These are phyloP conservation scores for Termitomyces sp. DNA, from an alignment of 768 basidiomycete genomes.

Conservation along the genomic window DNA sequence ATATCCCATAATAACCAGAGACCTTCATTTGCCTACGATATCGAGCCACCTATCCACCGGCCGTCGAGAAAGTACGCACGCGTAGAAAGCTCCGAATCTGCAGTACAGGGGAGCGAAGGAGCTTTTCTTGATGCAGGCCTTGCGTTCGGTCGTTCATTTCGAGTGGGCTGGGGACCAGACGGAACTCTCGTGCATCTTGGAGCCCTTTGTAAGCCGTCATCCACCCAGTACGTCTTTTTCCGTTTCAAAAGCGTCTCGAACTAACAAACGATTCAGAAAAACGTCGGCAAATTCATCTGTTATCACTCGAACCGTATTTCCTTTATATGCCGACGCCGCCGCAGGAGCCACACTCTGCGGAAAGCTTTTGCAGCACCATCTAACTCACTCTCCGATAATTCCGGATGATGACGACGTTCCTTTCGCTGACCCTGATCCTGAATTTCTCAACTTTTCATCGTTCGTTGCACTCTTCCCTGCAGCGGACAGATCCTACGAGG, in stretches of 20 bases:
- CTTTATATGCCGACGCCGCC: conserved; percentile 32
- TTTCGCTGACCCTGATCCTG: conserved; percentile 57
- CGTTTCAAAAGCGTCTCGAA: background rate
- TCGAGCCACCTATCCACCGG: conserved; percentile 62
- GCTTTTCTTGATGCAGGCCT: conserved; percentile 79
- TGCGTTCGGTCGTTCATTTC: conserved; percentile 81
- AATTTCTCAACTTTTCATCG: conserved; percentile 70
- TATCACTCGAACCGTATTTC: conserved; percentile 49
- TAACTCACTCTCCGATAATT: conserved; percentile 68
- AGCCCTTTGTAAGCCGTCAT: conserved; percentile 58
- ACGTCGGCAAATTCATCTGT: conserved; percentile 60
- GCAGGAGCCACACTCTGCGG: conserved; percentile 41
- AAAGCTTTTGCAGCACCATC: conserved; percentile 74
- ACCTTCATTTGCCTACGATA: conserved; percentile 73
- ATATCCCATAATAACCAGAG: conserved; percentile 42
- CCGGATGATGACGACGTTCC: conserved; percentile 70
- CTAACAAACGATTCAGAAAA: conserved; percentile 32
- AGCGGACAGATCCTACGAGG: conserved; percentile 70
- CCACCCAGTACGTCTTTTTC: conserved; percentile 44
- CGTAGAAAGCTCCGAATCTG: conserved; percentile 65
- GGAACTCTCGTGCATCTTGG: conserved; percentile 77
- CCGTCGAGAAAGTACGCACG: conserved; percentile 82
- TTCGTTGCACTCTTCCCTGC: conserved; percentile 70
- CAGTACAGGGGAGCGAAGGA: conserved; percentile 61
- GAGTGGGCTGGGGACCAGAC: conserved; percentile 87